Percentiles rank a stretch among this genome's conserved stretches.
Evolutionary conservation across 2,329 filamentous ascomycete species (phyloP).

Genomic region (Fusarium nematophilum): DNA sequence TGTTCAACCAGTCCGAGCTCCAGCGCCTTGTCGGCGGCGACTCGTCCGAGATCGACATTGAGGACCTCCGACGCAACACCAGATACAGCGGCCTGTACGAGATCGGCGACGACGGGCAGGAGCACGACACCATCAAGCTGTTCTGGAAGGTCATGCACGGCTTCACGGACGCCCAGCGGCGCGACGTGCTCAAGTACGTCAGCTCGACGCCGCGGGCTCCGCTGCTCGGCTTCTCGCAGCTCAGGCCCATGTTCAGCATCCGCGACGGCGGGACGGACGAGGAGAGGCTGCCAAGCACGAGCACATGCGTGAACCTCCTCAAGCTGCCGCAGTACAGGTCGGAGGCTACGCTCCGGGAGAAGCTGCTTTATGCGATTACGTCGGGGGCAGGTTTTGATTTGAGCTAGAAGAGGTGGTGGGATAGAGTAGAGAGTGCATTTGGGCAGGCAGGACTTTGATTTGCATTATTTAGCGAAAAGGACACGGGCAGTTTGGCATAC

Average conservation of each 20-base stretch:
- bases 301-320: slow-evolving; percentile 93
- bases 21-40: slow-evolving; percentile 94
- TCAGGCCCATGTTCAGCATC: slow-evolving; percentile 90
- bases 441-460: slow-evolving; percentile 11
- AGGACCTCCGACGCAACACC: slow-evolving; percentile 86
- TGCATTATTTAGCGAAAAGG: slow-evolving; percentile 32
- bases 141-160: slow-evolving; percentile 92
- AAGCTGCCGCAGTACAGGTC: slow-evolving; percentile 87
- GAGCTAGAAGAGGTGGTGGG: slow-evolving; percentile 55
- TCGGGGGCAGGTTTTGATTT: slow-evolving; percentile 94
- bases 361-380: slow-evolving; percentile 89
- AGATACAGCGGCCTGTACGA: slow-evolving; percentile 88
- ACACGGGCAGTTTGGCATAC: slow-evolving; percentile 4
- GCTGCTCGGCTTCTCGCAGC: slow-evolving; percentile 85
- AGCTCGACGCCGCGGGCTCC: slow-evolving; percentile 93
- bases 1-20: slow-evolving; percentile 98
- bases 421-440: slow-evolving; percentile 3
- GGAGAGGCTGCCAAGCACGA: slow-evolving; percentile 90
- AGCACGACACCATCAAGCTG: slow-evolving; percentile 85
- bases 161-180: slow-evolving; percentile 79
- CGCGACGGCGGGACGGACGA: slow-evolving; percentile 71
- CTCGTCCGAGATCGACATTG: slow-evolving; percentile 84
- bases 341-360: slow-evolving; percentile 74
- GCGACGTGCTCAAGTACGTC: slow-evolving; percentile 94
- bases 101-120: slow-evolving; percentile 87